Conservation (phyloP, 257 asterid genomes). For the Solanum chilense region DNA sequence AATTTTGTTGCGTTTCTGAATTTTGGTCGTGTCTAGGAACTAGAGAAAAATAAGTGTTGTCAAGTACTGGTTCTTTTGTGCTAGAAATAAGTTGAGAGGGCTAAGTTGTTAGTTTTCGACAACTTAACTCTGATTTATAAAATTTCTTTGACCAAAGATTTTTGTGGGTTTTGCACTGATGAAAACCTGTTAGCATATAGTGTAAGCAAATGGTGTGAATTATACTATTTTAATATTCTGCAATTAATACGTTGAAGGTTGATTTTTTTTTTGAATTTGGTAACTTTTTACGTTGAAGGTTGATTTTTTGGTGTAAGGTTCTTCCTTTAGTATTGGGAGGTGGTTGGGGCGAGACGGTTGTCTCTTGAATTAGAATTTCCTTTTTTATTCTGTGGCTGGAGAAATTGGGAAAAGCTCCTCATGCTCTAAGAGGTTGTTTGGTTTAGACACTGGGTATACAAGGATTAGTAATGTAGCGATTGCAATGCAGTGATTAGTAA, state of each 20-base stretch:
- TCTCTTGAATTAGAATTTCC: background rate
- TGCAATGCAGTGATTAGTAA: background rate
- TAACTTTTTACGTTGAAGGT: background rate
- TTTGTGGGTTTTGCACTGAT: background rate
- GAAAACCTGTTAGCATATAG: background rate
- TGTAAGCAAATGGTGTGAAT: background rate
- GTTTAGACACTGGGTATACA: background rate
- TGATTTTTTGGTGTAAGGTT: background rate
- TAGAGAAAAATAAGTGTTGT: background rate
- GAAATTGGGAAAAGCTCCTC: background rate
- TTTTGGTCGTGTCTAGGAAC: background rate
- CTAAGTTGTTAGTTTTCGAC: background rate
- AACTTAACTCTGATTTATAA: background rate
- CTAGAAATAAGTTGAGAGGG: background rate
- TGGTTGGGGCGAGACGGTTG: background rate
- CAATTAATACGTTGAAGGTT: background rate
- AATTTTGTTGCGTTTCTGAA: background rate
- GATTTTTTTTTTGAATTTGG: background rate
- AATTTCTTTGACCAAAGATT: background rate
- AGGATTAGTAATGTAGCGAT: background rate
- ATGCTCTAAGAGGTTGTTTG: background rate
- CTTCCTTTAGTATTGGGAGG: background rate
- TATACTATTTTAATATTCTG: background rate
- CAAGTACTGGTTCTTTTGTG: background rate
- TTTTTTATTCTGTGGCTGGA: background rate